Evolutionary conservation across 2,329 filamentous ascomycete species (phyloP), one percentile per base, ranked within the genome.

Genomic region (Pyricularia grisea): DNA sequence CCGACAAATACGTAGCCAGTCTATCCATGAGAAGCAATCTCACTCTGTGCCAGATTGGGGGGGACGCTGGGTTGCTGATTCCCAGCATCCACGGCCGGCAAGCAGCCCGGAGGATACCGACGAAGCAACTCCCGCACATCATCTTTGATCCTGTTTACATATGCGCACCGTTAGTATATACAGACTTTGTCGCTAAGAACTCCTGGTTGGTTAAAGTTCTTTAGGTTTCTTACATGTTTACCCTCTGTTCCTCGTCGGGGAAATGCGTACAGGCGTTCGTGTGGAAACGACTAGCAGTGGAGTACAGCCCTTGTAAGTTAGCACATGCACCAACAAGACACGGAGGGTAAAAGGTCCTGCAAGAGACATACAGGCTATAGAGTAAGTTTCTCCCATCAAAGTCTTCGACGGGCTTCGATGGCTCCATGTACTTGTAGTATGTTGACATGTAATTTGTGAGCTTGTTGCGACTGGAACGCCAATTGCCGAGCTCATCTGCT

Each of bases 321-420:
- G 36, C 6, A 42, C 36, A 20, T 42, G 31, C 36, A 42, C 36
- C 36, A 42, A 42, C 31, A 33, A 33, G 1, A 20, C 14, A 4
- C 36, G 36, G 12, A n/a, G 33, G 36, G 36, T 4, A 4, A 17
- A 42, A 42, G 36, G 12, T 17, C 71, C 11, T 74, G 67, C 61
- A 74, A 72, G 60, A 76, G 75, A 28, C 65, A 25, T 67, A 67
- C 74, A 74, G 68, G 10, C 70, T 68, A 66, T 78, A 78, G 28
- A 78, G 68, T 14, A 72, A 71, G 67, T 76, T 73, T 1, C 77
- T 72, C 69, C 76, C 75, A 69, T 77, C 72, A 63, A 75, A 77
- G 70, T 76, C 72, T 30, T 75, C 72, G n/a, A 68, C 61, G 0
- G 76, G 77, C 66, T 78, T 75, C 1, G 74, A 74, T 36, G 3